Evolutionary conservation across 1,284 basidiomycete genomes (phyloP), one percentile per base, ranked within the genome.

Genomic region (Ceratobasidium sp.): DNA sequence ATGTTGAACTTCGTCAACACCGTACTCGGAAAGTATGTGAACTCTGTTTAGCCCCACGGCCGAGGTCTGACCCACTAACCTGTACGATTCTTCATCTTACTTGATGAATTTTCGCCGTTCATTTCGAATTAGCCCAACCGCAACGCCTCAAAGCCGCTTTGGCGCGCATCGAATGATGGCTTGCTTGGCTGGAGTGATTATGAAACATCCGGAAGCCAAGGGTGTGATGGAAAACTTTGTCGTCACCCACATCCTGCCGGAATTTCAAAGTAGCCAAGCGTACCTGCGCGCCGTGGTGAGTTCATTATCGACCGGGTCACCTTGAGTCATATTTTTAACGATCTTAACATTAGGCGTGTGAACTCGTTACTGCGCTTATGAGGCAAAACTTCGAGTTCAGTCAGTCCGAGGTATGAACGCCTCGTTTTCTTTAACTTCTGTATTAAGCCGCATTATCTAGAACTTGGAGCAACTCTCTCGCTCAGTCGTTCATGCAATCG

Each of bases 101-200:
- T n/a, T n/a, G n/a, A n/a, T n/a, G n/a, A n/a, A 17, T 20, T 66
- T 5, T n/a, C 38, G 20, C 17, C 38, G 44, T 28, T n/a, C 48
- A 26, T 59, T 67, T 20, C 13, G 33, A 54, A 70, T 57, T 12
- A 75, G 73, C 40, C 73, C 73, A 38, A 38, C 46, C 77, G 87
- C 91, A 15, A 81, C 88, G 0, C 83, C 93, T 3, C 85, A 89
- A 23, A 91, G 95, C 80, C 90, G 91, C 57, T 96, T 94, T 81
- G 95, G 94, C 69, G 95, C 93, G 0, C 86, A 96, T 61, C 93
- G 94, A 81, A 94, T 96, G 90, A 91, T 91, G 7, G 89, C 91
- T 28, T 91, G 91, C 0, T 87, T 96, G 3, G 91, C 90, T 0
- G 91, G 91, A 0, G 91, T 92, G 86, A 92, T 94, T 81, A 92